Base-by-base conservation (phyloP, 805 yeast genomes). In the Blastobotrys muscicola region DNA sequence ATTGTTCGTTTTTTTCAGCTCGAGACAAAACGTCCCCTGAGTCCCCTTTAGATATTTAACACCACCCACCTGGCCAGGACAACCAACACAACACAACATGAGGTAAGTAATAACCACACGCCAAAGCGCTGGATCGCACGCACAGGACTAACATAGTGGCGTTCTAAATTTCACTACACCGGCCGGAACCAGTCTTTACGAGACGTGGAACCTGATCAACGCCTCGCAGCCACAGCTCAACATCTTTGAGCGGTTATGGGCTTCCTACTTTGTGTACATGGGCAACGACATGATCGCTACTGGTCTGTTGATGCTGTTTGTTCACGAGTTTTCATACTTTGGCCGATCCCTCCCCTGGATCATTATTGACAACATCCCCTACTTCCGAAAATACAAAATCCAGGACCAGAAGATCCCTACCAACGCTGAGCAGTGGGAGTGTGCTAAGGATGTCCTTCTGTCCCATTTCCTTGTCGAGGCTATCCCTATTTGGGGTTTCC, bases 401-500 rank as follows among this genome's bases (percentile, higher is more conserved):
- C 98, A 90, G 70, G 87, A 85, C 39, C 75, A 82, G 34, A 85
- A 85, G 61, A 65, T 81, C 43, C 95, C 96, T 34, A 70, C 84
- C 38, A 73, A 75, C 47, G 72, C 74, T 60, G 96, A 90, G 67
- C 97, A 90, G 64, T 78, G 94, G 89, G 87, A 85, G 64, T 90
- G 98, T 66, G 70, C 85, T 54, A 83, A 85, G 64, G 69, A 83
- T 26, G 97, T 90, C 29, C 67, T 92, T 44, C 74, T 78, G 39
- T 82, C 94, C 2, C 98, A 90, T 68, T 80, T 87, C 64, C 65
- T 90, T 50, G 94, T 90, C 41, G 98, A 90, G 70, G 95, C 95
- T 4, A 71, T 92, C 49, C 97, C 97, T 45, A 92, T 90, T 53
- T 90, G 96, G 95, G 81, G 87, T 41, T 90, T 90, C 78, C 97